Conservation (phyloP, 257 asterid genomes). For the Nemophila menziesii region DNA sequence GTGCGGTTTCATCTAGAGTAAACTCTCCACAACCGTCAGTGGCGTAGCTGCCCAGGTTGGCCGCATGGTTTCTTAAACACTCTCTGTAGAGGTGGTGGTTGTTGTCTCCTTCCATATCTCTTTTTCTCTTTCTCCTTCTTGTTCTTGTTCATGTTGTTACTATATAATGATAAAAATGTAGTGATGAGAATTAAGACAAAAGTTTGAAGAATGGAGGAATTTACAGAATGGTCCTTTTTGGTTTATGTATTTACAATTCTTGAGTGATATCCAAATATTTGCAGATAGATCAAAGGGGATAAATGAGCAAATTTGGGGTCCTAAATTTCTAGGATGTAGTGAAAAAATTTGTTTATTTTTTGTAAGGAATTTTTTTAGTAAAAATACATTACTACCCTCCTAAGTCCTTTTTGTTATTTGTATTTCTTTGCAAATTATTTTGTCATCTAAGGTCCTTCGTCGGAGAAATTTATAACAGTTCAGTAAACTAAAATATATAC, state of each 20-base stretch:
- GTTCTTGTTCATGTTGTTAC: neutral
- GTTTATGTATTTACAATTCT: neutral
- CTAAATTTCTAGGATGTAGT: neutral
- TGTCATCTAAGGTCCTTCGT: too few species aligned
- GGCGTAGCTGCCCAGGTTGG: constrained; percentile 69
- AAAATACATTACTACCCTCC: too few species aligned
- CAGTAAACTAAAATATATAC: too few species aligned
- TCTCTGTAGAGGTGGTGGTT: constrained; percentile 33
- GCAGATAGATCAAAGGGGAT: neutral
- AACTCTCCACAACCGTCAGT: constrained; percentile 81
- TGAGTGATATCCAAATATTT: neutral
- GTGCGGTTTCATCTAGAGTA: constrained; percentile 18
- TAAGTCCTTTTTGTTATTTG: too few species aligned
- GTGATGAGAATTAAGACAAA: neutral
- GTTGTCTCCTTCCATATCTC: constrained; percentile 36
- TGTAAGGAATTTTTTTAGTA: too few species aligned
- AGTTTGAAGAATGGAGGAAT: neutral
- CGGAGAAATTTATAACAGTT: too few species aligned
- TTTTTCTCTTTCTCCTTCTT: neutral
- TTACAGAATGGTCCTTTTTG: neutral
- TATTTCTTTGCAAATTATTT: too few species aligned
- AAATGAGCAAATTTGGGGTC: neutral
- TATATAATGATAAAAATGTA: neutral
- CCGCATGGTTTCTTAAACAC: constrained; percentile 69
- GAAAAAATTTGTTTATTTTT: too few species aligned